Percentiles rank a stretch among this genome's conserved stretches.
Conservation (phyloP, 345 rosid genomes). For the Xanthoceras sorbifolium region DNA sequence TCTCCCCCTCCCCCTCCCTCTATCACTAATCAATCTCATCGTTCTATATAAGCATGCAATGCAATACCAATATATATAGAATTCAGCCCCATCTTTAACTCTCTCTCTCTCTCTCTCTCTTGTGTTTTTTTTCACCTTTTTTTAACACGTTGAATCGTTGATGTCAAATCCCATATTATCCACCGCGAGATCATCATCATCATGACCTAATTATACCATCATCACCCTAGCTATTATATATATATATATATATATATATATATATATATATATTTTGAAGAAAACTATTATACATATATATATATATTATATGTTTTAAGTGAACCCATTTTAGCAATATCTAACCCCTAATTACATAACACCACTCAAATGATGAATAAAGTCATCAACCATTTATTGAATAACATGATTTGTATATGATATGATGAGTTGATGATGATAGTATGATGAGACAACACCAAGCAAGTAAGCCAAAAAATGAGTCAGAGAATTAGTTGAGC, state of each 20-base stretch:
- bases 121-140: not conserved
- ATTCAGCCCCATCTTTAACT: not conserved
- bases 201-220: slow-evolving; percentile 40
- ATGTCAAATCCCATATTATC: slow-evolving; percentile 14
- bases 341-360: not conserved
- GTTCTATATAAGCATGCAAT: slow-evolving; percentile 22
- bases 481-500: slow-evolving; percentile 42
- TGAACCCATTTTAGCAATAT: too few species aligned
- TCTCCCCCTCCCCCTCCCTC: too few species aligned
- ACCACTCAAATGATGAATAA: too few species aligned
- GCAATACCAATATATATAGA: slow-evolving; percentile 7
- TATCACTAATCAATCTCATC: slow-evolving; percentile 1
- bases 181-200: slow-evolving; percentile 22
- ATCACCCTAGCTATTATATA: not conserved
- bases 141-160: slow-evolving; percentile 2
- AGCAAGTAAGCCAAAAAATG: slow-evolving; percentile 18
- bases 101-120: not conserved
- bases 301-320: too few species aligned
- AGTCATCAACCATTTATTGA: too few species aligned
- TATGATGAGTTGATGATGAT: not conserved
- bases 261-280: not conserved
- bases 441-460: not conserved
- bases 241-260: not conserved
- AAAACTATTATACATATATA: too few species aligned
- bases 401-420: not conserved